Base-by-base conservation (phyloP, 257 asterid species). In the Nicotiana paniculata region DNA sequence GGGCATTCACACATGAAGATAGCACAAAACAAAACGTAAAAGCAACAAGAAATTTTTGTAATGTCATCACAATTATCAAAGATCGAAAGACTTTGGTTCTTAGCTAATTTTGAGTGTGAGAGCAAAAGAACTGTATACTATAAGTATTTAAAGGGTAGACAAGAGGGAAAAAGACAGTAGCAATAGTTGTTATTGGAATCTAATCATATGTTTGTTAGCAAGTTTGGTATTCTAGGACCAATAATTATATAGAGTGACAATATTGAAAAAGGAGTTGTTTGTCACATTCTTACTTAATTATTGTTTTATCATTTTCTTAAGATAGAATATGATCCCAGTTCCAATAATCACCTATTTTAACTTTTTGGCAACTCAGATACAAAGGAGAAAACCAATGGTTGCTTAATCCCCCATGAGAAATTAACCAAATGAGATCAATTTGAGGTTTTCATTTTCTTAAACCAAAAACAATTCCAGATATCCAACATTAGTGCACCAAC, bases 151-250 rank as follows among this genome's bases (percentile, higher is more conserved):
- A 85, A 89, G 55, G 77, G 78, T 18, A 28, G 1, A 37, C 24
- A 8, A 10, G 61, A 58, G 61, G 79, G 54, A 4, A 6, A 2
- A 28, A 64, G 9, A 62, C 8, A 51, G 11, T 28, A 24, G 39
- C 58, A 61, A 82, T 69, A 82, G 82, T 62, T 63, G 85, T 75
- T 76, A 63, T 33, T 69, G 46, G 54, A 68, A 81, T 33, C 79
- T 75, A 8, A 33, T 76, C 80, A 70, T 55, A 72, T 70, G 66
- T 61, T 77, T 46, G 82, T 82, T 83, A 84, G 87, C 67, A 54
- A 66, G 84, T 82, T 88, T 82, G 89, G 86, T 89, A 84, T 83
- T 87, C 87, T 84, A 82, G 79, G 79, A 84, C 85, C 88, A 86
- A 24, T 37, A 9, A 37, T 43, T 7, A 43, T 7, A 43, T 83